A percentile compares a stretch with the other conserved stretches of the same genome.
These are phyloP conservation scores for Globisporangium orthogonon DNA, from an alignment of 352 stramenopile genomes.

Conservation along the genomic window DNA sequence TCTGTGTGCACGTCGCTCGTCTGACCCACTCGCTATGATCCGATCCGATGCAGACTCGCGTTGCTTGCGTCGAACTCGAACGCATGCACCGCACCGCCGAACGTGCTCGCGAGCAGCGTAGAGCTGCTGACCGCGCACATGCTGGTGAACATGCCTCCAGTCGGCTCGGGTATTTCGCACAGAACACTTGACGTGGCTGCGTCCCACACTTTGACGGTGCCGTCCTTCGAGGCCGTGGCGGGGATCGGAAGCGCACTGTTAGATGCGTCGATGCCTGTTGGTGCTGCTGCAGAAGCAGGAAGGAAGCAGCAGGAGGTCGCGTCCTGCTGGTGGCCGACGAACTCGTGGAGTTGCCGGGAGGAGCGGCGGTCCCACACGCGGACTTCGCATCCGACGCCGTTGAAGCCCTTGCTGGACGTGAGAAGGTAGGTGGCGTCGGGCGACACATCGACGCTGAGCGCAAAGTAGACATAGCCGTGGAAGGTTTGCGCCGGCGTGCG, in stretches of 20 bases:
- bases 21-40: background rate
- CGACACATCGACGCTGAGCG: slow-evolving; percentile 53
- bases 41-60: slow-evolving; percentile 4
- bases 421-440: slow-evolving; percentile 51
- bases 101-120: slow-evolving; percentile 50
- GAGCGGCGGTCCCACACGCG: slow-evolving; percentile 77
- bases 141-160: slow-evolving; percentile 57
- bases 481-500: slow-evolving; percentile 46
- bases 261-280: background rate
- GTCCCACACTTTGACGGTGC: slow-evolving; percentile 72
- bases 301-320: slow-evolving; percentile 72
- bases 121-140: slow-evolving; percentile 28
- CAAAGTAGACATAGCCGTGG: slow-evolving; percentile 77
- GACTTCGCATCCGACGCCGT: slow-evolving; percentile 66
- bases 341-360: slow-evolving; percentile 47
- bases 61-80: slow-evolving; percentile 26
- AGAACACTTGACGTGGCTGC: slow-evolving; percentile 16
- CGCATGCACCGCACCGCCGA: slow-evolving; percentile 37
- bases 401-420: slow-evolving; percentile 85
- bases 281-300: slow-evolving; percentile 5
- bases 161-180: slow-evolving; percentile 38
- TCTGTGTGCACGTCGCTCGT: too few relatives aligned
- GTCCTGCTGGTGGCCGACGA: slow-evolving; percentile 69
- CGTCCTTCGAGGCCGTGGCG: slow-evolving; percentile 76
- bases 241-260: slow-evolving; percentile 18